Evolutionary conservation across 2,329 filamentous ascomycete genomes (phyloP).

Genomic region (Phialocephala subalpina): DNA sequence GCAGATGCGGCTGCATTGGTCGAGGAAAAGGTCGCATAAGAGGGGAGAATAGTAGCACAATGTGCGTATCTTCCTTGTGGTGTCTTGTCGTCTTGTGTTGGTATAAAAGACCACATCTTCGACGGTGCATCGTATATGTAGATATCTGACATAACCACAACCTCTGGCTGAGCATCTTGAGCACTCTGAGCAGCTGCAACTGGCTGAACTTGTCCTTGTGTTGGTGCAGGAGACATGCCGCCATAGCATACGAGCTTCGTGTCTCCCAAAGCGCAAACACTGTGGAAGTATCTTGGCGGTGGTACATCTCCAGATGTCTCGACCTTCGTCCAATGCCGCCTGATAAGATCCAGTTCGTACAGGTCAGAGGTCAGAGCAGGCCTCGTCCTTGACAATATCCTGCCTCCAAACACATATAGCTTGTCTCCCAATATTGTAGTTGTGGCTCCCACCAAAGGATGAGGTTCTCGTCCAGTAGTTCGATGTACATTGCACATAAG

Average conservation of each 20-base stretch:
- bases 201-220: constrained; percentile 52
- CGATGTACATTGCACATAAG: constrained; percentile 78
- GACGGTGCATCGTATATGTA: constrained; percentile 91
- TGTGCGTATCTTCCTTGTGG: constrained; percentile 97
- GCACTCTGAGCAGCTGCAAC: constrained; percentile 51
- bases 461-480: constrained; percentile 91
- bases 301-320: constrained; percentile 86
- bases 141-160: constrained; percentile 97
- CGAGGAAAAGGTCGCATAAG: constrained; percentile 86
- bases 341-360: constrained; percentile 91
- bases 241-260: constrained; percentile 98
- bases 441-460: constrained; percentile 90
- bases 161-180: constrained; percentile 78
- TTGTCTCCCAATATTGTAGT: constrained; percentile 96
- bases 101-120: constrained; percentile 84
- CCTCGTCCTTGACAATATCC: constrained; percentile 83
- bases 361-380: constrained; percentile 87
- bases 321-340: constrained; percentile 91
- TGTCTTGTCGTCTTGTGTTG: constrained; percentile 70
- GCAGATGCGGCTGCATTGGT: constrained; percentile 84
- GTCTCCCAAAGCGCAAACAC: constrained; percentile 90
- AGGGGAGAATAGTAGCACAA: constrained; percentile 91
- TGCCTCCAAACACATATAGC: constrained; percentile 94
- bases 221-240: constrained; percentile 85
- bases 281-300: constrained; percentile 95